Evolutionary conservation across 2,329 filamentous ascomycete species (phyloP), one percentile per base, ranked within the genome.

Genomic region (Metarhizium guizhouense): DNA sequence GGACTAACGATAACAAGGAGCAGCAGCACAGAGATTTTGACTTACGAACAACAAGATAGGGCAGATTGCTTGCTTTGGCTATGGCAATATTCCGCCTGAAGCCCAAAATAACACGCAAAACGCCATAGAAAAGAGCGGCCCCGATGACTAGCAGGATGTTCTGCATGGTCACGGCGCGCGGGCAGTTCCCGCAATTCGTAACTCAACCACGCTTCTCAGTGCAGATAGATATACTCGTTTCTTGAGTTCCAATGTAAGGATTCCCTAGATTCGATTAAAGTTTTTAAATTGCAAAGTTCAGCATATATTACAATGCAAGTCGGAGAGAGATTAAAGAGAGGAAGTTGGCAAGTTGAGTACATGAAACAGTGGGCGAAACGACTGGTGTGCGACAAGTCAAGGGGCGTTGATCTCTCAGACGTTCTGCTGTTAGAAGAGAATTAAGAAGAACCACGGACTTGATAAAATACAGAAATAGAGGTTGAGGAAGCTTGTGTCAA

Each of bases 21-120:
- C 14, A 38, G 18, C 14, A 25, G 16, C 8, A 1, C n/a, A 6
- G 10, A 45, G 42, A 25, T 18, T 6, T 45, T 38, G 40, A 77
- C 79, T 62, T 68, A 84, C 81, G 80, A 30, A 74, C 65, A 48
- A 84, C 61, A 30, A 79, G 67, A 61, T 83, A 84, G 6, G 74
- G 75, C 54, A 84, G 62, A 6, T 79, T 78, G 16, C 74, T 75
- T 55, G 69, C 70, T 67, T 76, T 79, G 3, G 80, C 81, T 36
- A 72, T 71, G 10, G 68, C 70, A 52, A 83, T 75, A 58, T 81
- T 80, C 53, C 61, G 64, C 45, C 62, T 65, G 50, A 81, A 61
- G n/a, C 70, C 68, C 2, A 64, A 62, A 38, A 70, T 47, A 34
- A 63, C 62, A 6, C 59, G 61, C 59, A 69, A 72, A 20, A 69